Conservation (phyloP, 208 protist species). For the Novymonas esmeraldas region DNA sequence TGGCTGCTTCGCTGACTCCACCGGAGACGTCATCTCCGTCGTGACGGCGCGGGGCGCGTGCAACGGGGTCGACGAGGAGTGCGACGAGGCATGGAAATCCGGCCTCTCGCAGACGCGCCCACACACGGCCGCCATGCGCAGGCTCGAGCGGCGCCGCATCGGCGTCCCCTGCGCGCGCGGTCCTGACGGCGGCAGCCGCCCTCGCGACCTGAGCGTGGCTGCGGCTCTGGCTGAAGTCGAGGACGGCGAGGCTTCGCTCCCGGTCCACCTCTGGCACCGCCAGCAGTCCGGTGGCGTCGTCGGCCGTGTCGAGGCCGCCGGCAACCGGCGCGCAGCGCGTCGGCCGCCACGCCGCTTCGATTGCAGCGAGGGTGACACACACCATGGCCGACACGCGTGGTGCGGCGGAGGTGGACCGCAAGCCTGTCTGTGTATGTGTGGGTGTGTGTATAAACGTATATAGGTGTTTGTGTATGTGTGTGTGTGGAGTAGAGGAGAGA, state of each 20-base stretch:
- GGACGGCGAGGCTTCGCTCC: constrained; percentile 6
- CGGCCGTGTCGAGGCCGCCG: not conserved
- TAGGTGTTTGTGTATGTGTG: not conserved
- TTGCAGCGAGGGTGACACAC: not conserved
- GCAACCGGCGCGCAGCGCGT: not conserved
- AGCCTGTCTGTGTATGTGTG: not conserved
- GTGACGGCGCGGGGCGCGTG: too few species aligned
- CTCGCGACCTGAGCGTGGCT: not conserved
- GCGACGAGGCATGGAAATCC: constrained; percentile 24
- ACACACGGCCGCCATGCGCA: not conserved
- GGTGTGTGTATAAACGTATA: constrained; percentile 2
- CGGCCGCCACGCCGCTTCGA: not conserved
- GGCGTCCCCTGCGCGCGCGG: too few species aligned
- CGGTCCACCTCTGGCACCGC: constrained; percentile 9
- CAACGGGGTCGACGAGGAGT: constrained; percentile 3
- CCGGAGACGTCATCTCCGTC: too few species aligned
- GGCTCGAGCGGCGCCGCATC: not conserved
- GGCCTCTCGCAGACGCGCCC: not conserved
- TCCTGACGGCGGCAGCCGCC: too few species aligned
- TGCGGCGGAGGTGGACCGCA: not conserved
- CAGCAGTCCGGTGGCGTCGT: constrained; percentile 4
- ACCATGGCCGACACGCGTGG: not conserved
- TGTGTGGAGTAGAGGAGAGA: not conserved
- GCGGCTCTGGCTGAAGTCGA: constrained; percentile 5
- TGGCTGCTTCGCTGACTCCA: too few species aligned